Conservation (phyloP, 2,329 filamentous ascomycete species). For the Teratosphaeriaceae sp. region DNA sequence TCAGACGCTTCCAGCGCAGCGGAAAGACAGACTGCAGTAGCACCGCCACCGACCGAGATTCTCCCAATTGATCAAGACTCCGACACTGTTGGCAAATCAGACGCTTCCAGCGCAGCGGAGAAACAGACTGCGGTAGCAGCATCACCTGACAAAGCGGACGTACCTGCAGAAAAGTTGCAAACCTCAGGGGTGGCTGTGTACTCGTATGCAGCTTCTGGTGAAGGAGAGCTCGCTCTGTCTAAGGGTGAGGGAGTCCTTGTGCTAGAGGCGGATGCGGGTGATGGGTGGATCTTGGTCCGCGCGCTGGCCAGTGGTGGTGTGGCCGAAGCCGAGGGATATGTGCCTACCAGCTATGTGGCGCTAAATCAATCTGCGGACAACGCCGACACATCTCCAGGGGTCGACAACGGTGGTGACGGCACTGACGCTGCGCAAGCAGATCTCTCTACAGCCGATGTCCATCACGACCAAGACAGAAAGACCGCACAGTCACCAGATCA, state of each 20-base stretch:
- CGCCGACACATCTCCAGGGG: background rate
- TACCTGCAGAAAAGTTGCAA: background rate
- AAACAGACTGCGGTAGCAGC: background rate
- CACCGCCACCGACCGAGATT: too few species aligned
- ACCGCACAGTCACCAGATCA: too few species aligned
- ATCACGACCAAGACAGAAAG: too few species aligned
- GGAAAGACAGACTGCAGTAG: too few species aligned
- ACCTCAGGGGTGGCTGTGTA: too few species aligned
- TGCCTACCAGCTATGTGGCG: background rate
- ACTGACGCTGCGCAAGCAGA: background rate
- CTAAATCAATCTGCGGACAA: background rate
- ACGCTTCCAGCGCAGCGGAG: background rate
- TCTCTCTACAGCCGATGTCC: too few species aligned
- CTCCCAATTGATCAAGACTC: too few species aligned
- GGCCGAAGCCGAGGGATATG: background rate
- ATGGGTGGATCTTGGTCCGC: background rate
- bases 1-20: too few species aligned
- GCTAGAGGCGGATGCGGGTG: background rate
- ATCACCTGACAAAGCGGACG: background rate
- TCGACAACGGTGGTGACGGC: background rate
- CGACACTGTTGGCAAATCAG: too few species aligned
- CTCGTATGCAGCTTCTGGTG: background rate
- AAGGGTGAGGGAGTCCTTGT: background rate
- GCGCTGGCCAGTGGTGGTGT: background rate
- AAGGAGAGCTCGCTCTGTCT: background rate